Evolutionary conservation across 805 yeast genomes (phyloP).

Genomic region (Yamadazyma sp.): DNA sequence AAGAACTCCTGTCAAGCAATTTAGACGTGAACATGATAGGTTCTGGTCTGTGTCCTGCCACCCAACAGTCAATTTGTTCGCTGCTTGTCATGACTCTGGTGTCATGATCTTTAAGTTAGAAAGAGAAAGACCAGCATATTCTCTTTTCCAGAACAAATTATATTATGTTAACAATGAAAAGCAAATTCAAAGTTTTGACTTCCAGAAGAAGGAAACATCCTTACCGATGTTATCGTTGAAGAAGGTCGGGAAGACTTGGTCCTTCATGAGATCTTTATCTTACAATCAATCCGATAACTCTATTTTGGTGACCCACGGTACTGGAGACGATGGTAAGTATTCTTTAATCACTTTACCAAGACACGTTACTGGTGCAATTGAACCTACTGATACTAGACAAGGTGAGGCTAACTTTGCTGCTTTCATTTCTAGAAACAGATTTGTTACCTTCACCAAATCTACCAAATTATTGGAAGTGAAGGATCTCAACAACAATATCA

Average conservation of each 20-base stretch:
- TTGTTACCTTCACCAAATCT: conserved; percentile 71
- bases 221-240: conserved; percentile 82
- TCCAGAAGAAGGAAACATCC: conserved; percentile 58
- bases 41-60: conserved; percentile 92
- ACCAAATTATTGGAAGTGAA: conserved; percentile 73
- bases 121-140: conserved; percentile 94
- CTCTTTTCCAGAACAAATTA: conserved; percentile 69
- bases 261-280: conserved; percentile 77
- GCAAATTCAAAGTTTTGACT: conserved; percentile 81
- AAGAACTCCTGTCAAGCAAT: conserved; percentile 90
- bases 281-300: conserved; percentile 93
- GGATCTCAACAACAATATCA: conserved; percentile 76
- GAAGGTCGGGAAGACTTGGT: conserved; percentile 83
- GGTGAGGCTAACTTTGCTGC: conserved; percentile 85
- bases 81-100: conserved; percentile 96
- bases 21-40: conserved; percentile 89
- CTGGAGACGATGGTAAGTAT: conserved; percentile 63
- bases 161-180: conserved; percentile 79
- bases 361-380: conserved; percentile 90
- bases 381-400: conserved; percentile 74
- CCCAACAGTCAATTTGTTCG: conserved; percentile 88
- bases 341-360: conserved; percentile 78
- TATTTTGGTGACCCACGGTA: conserved; percentile 77
- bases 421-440: conserved; percentile 93
- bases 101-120: conserved; percentile 97